Conservation (phyloP, 345 rosid species). For the Bruguiera parviflora region DNA sequence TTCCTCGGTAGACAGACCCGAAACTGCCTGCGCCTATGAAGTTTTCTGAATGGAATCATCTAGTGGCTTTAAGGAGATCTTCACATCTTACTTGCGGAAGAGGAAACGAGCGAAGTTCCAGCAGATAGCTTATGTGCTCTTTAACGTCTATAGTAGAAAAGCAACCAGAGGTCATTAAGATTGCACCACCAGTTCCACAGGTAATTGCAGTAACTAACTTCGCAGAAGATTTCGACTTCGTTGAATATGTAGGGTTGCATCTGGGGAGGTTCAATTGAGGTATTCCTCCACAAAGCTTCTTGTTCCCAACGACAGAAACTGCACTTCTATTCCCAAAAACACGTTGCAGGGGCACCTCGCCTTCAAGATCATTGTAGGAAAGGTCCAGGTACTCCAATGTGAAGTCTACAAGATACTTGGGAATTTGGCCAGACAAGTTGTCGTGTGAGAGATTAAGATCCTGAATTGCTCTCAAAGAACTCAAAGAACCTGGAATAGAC, state of each 20-base stretch:
- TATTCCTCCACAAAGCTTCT: conserved; percentile 13
- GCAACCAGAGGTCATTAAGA: background rate
- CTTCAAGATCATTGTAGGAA: conserved; percentile 15
- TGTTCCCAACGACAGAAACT: background rate
- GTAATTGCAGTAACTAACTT: background rate
- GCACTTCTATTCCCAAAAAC: conserved; percentile 13
- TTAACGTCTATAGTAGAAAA: background rate
- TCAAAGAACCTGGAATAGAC: conserved; percentile 10
- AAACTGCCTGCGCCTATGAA: conserved; percentile 4
- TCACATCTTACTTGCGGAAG: background rate
- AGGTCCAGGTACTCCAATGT: conserved; percentile 5
- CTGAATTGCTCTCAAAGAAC: conserved; percentile 4
- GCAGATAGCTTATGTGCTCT: background rate
- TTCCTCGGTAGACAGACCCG: conserved; percentile 3
- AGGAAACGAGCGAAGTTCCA: background rate
- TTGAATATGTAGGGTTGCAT: background rate
- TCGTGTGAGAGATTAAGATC: background rate
- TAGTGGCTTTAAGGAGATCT: conserved; percentile 1
- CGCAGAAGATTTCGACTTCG: too few species aligned
- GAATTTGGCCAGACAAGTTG: background rate
- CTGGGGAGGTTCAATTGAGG: background rate
- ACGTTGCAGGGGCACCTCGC: conserved; percentile 11
- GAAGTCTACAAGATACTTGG: background rate
- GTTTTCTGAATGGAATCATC: background rate
- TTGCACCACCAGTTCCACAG: background rate